These are phyloP conservation scores for Aspergillus vadensis DNA, from an alignment of 2,329 filamentous ascomycete genomes.

Conservation along the genomic window DNA sequence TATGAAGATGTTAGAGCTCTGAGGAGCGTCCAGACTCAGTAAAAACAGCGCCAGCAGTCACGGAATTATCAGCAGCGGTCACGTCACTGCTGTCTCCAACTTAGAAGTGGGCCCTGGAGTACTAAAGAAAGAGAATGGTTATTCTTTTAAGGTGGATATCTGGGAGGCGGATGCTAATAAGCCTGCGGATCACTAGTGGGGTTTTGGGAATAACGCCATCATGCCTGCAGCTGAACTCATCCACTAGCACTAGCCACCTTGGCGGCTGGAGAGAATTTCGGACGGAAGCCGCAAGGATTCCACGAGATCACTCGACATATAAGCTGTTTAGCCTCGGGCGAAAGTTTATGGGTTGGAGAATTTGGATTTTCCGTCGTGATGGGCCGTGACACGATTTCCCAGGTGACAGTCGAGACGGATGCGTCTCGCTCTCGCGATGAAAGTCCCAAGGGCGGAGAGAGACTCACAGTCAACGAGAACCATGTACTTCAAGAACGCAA, in stretches of 20 bases:
- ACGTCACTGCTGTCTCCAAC: not conserved
- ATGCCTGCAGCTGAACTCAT: slow-evolving; percentile 2
- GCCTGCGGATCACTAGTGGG: not conserved
- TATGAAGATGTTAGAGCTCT: not conserved
- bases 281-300: not conserved
- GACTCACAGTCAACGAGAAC: slow-evolving; percentile 13
- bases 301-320: not conserved
- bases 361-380: not conserved
- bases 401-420: not conserved
- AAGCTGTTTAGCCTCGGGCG: not conserved
- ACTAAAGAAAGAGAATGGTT: not conserved
- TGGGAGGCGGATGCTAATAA: not conserved
- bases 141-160: not conserved
- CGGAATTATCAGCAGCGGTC: not conserved
- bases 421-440: not conserved
- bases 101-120: not conserved
- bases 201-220: slow-evolving; percentile 2
- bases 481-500: slow-evolving; percentile 24
- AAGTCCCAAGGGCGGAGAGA: not conserved
- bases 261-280: not conserved
- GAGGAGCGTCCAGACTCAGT: not conserved
- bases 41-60: not conserved
- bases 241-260: not conserved
- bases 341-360: not conserved
- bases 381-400: not conserved